These are phyloP conservation scores for Dactylellina drechsleri DNA, from an alignment of 2,329 filamentous ascomycete genomes.

Conservation along the genomic window DNA sequence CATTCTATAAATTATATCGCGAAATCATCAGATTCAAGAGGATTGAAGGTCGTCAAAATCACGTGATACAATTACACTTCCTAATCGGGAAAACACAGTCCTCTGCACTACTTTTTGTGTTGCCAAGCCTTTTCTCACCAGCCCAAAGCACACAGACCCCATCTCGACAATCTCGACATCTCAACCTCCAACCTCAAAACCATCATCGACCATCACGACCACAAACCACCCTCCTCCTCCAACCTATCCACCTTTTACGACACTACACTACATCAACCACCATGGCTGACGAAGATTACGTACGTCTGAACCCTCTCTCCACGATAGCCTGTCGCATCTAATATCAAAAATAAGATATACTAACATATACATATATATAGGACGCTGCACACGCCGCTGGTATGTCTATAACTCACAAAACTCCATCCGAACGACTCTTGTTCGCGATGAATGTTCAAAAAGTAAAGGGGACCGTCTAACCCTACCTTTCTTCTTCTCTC, in stretches of 20 bases:
- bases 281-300: conserved; percentile 91
- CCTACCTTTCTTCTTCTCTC: conserved; percentile 49
- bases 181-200: conserved; percentile 60
- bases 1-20: not conserved
- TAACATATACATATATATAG: conserved; percentile 51
- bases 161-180: conserved; percentile 62
- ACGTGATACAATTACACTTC: conserved; percentile 39
- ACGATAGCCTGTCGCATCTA: conserved; percentile 59
- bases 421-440: conserved; percentile 18
- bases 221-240: conserved; percentile 61
- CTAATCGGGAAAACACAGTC: conserved; percentile 54
- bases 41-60: not conserved
- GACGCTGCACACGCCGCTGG: conserved; percentile 59
- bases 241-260: conserved; percentile 58
- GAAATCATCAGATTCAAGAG: not conserved
- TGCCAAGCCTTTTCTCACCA: conserved; percentile 58
- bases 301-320: conserved; percentile 67
- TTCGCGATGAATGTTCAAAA: conserved; percentile 29
- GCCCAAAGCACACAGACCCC: conserved; percentile 63
- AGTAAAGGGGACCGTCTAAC: conserved; percentile 58
- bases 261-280: conserved; percentile 64
- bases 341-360: conserved; percentile 55
- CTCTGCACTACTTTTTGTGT: not conserved
- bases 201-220: conserved; percentile 57
- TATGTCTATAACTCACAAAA: conserved; percentile 53